Percentiles rank a stretch among this genome's conserved stretches.
These are phyloP conservation scores for Maudiozyma humilis DNA, from an alignment of 1,139 yeast genomes.

Conservation along the genomic window DNA sequence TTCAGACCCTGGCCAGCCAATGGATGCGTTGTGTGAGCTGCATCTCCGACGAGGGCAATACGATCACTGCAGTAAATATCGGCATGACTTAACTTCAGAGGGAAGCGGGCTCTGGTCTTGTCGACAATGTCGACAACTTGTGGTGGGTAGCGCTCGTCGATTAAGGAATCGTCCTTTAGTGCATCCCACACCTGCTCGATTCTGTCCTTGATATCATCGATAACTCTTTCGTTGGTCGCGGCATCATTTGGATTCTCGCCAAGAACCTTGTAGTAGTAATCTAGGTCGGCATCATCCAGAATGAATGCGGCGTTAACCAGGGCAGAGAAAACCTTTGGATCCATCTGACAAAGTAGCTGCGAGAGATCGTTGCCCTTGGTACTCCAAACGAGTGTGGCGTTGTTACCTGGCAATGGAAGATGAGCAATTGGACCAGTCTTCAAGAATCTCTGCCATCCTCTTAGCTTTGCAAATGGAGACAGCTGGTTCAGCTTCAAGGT, in stretches of 20 bases:
- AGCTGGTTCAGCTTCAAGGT: constrained; percentile 60
- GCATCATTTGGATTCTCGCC: constrained; percentile 29
- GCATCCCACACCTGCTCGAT: constrained; percentile 39
- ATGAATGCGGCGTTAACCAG: constrained; percentile 82
- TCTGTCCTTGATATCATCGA: constrained; percentile 71
- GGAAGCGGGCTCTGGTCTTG: constrained; percentile 77
- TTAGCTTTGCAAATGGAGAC: constrained; percentile 57
- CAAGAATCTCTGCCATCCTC: constrained; percentile 85
- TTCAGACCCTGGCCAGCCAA: constrained; percentile 96
- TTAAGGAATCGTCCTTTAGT: constrained; percentile 34
- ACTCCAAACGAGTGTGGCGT: constrained; percentile 91
- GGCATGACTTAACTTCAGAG: constrained; percentile 81
- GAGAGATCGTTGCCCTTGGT: constrained; percentile 76
- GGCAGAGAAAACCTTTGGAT: constrained; percentile 55
- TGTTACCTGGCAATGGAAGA: constrained; percentile 76
- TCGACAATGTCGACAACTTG: constrained; percentile 50
- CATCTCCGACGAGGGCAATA: constrained; percentile 90
- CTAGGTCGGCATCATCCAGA: constrained; percentile 67
- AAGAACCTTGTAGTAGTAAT: constrained; percentile 58
- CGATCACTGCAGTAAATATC: constrained; percentile 79
- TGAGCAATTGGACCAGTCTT: constrained; percentile 91
- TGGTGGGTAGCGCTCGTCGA: constrained; percentile 60
- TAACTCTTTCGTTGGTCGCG: constrained; percentile 39
- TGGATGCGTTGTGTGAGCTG: constrained; percentile 97
- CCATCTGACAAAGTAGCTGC: constrained; percentile 47